phyloP scores from a whole-genome alignment of 495 filamentous ascomycete species.

The Tuber umbilicatum region DNA sequence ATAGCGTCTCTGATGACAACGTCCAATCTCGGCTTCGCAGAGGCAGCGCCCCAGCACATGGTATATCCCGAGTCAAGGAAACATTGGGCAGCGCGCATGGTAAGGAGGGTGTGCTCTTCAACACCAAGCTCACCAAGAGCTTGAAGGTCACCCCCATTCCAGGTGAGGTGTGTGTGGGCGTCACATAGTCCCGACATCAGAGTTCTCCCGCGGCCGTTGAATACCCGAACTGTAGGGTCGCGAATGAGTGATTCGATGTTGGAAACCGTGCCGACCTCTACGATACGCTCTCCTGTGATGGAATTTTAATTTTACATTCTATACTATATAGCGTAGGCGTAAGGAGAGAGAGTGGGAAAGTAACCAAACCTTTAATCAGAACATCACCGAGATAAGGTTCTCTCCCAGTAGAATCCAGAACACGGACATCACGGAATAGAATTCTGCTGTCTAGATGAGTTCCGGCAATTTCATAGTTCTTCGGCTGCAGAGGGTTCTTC shows the following conservation, averaged over 20 bases:
- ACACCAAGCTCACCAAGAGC: conserved; percentile 45
- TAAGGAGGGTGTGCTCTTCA: conserved; percentile 50
- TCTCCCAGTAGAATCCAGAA: conserved; percentile 48
- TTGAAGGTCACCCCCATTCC: conserved; percentile 48
- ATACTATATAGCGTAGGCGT: neutral
- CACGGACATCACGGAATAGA: conserved; percentile 49
- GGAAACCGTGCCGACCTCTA: conserved; percentile 45
- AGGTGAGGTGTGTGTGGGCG: conserved; percentile 50
- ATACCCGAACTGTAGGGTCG: conserved; percentile 43
- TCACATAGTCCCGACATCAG: conserved; percentile 50
- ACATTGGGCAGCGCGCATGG: conserved; percentile 45
- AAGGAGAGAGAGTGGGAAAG: neutral
- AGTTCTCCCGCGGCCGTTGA: conserved; percentile 46
- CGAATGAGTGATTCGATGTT: conserved; percentile 40
- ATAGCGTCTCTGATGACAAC: conserved; percentile 53
- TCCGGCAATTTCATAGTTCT: conserved; percentile 42
- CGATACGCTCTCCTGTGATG: conserved; percentile 43
- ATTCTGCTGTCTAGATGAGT: conserved; percentile 44
- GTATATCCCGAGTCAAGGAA: conserved; percentile 49
- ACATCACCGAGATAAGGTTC: conserved; percentile 50
- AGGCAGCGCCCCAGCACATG: conserved; percentile 52
- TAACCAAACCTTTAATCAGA: conserved; percentile 43
- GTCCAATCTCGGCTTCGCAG: conserved; percentile 49
- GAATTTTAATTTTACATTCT: neutral
- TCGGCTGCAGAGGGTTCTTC: conserved; percentile 37